These are phyloP conservation scores for Conoideocrella luteorostrata DNA, from an alignment of 2,329 filamentous ascomycete species.

Conservation along the genomic window DNA sequence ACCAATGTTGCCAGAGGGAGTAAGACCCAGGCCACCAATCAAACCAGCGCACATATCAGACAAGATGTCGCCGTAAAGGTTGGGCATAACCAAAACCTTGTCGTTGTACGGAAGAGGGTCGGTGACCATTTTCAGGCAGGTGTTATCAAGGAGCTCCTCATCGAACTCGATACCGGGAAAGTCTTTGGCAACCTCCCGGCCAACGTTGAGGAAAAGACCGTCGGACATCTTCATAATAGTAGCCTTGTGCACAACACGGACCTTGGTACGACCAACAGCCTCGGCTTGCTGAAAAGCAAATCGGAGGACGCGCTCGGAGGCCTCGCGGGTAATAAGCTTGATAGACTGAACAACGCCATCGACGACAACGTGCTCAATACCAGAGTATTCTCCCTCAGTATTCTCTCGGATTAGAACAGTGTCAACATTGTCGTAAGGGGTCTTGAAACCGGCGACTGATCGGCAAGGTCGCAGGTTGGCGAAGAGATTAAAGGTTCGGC, in stretches of 20 bases:
- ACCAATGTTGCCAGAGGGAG: conserved; percentile 96
- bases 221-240: conserved; percentile 99
- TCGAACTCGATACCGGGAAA: conserved; percentile 96
- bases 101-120: conserved; percentile 97
- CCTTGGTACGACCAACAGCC: conserved; percentile 90
- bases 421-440: conserved; percentile 93
- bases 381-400: conserved; percentile 99
- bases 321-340: conserved; percentile 96
- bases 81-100: conserved; percentile 97
- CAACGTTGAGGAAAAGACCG: conserved; percentile 91
- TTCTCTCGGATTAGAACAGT: conserved; percentile 98
- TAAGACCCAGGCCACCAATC: conserved; percentile 94
- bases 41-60: conserved; percentile 99
- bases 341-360: conserved; percentile 98
- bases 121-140: conserved; percentile 97
- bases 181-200: conserved; percentile 82
- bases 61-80: conserved; percentile 98
- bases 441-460: conserved; percentile 96
- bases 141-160: conserved; percentile 97
- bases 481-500: conserved; percentile 99
- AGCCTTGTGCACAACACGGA: conserved; percentile 97
- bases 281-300: conserved; percentile 98
- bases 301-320: conserved; percentile 89
- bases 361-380: conserved; percentile 96
- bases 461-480: conserved; percentile 98